phyloP scores from a whole-genome alignment of 2,329 filamentous ascomycete genomes.

The Alternaria brassicicola region DNA sequence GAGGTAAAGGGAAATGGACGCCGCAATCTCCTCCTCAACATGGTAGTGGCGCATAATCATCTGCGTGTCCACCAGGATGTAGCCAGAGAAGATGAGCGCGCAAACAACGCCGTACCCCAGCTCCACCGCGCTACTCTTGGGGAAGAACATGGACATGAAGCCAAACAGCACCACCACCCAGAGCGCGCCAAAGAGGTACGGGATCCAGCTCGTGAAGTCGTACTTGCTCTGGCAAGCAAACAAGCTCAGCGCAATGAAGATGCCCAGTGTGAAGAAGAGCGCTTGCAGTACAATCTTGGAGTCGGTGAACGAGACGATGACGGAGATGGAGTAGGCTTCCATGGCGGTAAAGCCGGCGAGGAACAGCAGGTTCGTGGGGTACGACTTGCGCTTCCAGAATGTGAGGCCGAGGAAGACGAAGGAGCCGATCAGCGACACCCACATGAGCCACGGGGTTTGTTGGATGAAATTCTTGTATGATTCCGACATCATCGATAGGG shows the following conservation, averaged over 20 bases:
- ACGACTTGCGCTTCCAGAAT: constrained; percentile 62
- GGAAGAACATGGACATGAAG: constrained; percentile 91
- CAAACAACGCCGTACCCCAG: constrained; percentile 81
- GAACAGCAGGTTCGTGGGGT: constrained; percentile 94
- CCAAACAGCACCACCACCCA: constrained; percentile 93
- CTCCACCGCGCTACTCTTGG: constrained; percentile 79
- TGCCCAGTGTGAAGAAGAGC: constrained; percentile 77
- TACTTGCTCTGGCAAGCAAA: constrained; percentile 99
- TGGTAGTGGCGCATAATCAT: constrained; percentile 94
- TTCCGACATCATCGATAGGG: constrained; percentile 81
- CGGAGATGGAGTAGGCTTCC: constrained; percentile 91
- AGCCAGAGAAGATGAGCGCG: constrained; percentile 89
- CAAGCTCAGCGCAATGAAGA: constrained; percentile 68
- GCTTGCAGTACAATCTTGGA: constrained; percentile 86
- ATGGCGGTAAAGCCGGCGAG: constrained; percentile 86
- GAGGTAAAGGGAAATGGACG: constrained; percentile 91
- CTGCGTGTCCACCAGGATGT: constrained; percentile 96
- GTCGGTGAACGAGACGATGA: constrained; percentile 90
- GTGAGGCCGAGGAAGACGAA: constrained; percentile 48
- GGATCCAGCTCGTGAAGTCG: constrained; percentile 97
- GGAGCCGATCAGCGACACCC: constrained; percentile 69
- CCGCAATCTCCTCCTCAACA: constrained; percentile 96
- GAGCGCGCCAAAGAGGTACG: constrained; percentile 87
- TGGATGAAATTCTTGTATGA: constrained; percentile 89
- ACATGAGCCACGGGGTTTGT: constrained; percentile 80